Conservation (phyloP, 2,329 filamentous ascomycete species). For the Fusarium succisae region DNA sequence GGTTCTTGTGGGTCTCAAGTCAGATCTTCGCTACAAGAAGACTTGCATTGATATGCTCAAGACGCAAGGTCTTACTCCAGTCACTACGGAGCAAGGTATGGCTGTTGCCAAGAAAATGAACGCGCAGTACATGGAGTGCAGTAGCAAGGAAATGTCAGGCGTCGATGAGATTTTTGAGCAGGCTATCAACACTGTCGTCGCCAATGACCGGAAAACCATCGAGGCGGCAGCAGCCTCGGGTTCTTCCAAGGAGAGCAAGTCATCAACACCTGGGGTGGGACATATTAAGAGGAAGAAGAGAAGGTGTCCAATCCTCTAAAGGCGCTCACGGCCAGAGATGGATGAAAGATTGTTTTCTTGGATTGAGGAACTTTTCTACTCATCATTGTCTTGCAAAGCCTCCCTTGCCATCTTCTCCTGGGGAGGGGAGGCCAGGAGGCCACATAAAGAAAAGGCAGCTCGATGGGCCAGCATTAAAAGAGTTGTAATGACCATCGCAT, state of each 20-base stretch:
- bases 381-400: slow-evolving; percentile 17
- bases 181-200: slow-evolving; percentile 89
- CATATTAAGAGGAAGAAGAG: slow-evolving; percentile 81
- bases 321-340: slow-evolving; percentile 27
- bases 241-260: slow-evolving; percentile 50
- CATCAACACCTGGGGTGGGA: slow-evolving; percentile 55
- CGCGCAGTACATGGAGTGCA: slow-evolving; percentile 97
- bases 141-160: slow-evolving; percentile 95
- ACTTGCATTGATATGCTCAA: slow-evolving; percentile 99
- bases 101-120: slow-evolving; percentile 92
- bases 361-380: slow-evolving; percentile 27
- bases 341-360: slow-evolving; percentile 29
- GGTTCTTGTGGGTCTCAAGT: slow-evolving; percentile 95
- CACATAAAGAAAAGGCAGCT: slow-evolving; percentile 20
- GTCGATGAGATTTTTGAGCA: slow-evolving; percentile 96
- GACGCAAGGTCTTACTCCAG: slow-evolving; percentile 94
- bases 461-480: slow-evolving; percentile 46
- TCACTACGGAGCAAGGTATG: slow-evolving; percentile 89
- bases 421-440: slow-evolving; percentile 24
- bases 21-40: slow-evolving; percentile 92
- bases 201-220: slow-evolving; percentile 75
- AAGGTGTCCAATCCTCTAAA: slow-evolving; percentile 81
- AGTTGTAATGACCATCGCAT: slow-evolving; percentile 55
- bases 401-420: slow-evolving; percentile 26
- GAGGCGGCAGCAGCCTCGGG: slow-evolving; percentile 57